A percentile compares a stretch with the other conserved stretches of the same genome.
These are phyloP conservation scores for Musa beccarii DNA, from an alignment of 176 grass and related monocot species.

Conservation along the genomic window DNA sequence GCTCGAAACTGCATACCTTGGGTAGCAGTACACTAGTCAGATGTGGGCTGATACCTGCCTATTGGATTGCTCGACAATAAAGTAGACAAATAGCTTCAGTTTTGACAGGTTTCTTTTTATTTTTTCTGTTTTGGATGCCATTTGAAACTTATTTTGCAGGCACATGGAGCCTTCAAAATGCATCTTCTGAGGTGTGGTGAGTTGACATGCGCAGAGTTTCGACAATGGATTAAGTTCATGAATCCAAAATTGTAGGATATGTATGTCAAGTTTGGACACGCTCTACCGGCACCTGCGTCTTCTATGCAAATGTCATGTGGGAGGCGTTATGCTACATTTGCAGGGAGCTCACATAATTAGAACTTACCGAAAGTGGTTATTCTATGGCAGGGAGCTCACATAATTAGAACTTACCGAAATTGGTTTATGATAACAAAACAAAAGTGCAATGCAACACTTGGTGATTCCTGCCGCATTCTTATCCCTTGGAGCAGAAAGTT, in stretches of 20 bases:
- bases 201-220: neutral
- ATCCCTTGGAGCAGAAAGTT: too few species aligned
- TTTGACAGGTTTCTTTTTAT: too few species aligned
- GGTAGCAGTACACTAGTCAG: too few species aligned
- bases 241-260: neutral
- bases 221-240: neutral
- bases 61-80: too few species aligned
- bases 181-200: neutral
- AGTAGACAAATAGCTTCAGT: too few species aligned
- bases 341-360: neutral
- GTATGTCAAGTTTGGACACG: neutral
- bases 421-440: too few species aligned
- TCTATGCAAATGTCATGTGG: neutral
- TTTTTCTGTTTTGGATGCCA: too few species aligned
- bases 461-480: too few species aligned
- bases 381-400: neutral
- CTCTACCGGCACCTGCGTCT: neutral
- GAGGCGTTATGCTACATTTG: neutral
- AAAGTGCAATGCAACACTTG: too few species aligned
- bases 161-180: neutral
- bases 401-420: neutral
- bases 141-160: neutral
- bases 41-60: too few species aligned
- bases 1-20: too few species aligned
- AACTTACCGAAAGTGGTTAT: neutral